These are phyloP conservation scores for Nyssa sinensis DNA, from an alignment of 148 eudicot species.

Conservation along the genomic window DNA sequence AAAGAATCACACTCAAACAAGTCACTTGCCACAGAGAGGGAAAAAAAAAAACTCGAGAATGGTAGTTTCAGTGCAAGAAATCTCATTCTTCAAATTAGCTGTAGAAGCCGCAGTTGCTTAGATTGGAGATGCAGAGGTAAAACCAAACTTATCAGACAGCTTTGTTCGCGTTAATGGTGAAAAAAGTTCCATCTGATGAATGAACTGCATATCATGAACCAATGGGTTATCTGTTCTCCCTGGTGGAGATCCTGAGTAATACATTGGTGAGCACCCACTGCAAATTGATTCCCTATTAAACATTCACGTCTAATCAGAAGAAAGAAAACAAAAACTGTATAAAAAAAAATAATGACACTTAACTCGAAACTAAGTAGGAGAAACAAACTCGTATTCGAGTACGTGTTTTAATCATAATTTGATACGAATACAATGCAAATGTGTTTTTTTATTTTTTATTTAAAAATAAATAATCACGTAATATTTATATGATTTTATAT, in stretches of 20 bases:
- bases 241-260: constrained; percentile 53
- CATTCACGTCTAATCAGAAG: not conserved
- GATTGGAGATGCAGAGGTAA: constrained; percentile 30
- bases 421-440: too few relatives aligned
- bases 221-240: constrained; percentile 45
- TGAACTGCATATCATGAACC: constrained; percentile 48
- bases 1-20: too few relatives aligned
- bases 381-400: too few relatives aligned
- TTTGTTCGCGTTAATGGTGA: constrained; percentile 29
- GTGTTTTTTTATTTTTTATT: too few relatives aligned
- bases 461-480: too few relatives aligned
- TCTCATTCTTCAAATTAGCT: not conserved
- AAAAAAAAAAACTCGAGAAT: not conserved
- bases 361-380: too few relatives aligned
- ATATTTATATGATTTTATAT: too few relatives aligned
- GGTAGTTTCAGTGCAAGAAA: not conserved
- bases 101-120: constrained; percentile 11
- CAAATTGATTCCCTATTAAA: constrained; percentile 21
- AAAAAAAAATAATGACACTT: too few relatives aligned
- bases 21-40: not conserved
- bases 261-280: constrained; percentile 30
- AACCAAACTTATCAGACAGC: constrained; percentile 30
- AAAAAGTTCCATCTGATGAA: constrained; percentile 42
- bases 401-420: too few relatives aligned
- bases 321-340: too few relatives aligned